Evolutionary conservation across 768 basidiomycete species (phyloP).

Genomic region (Suillus subalutaceus): DNA sequence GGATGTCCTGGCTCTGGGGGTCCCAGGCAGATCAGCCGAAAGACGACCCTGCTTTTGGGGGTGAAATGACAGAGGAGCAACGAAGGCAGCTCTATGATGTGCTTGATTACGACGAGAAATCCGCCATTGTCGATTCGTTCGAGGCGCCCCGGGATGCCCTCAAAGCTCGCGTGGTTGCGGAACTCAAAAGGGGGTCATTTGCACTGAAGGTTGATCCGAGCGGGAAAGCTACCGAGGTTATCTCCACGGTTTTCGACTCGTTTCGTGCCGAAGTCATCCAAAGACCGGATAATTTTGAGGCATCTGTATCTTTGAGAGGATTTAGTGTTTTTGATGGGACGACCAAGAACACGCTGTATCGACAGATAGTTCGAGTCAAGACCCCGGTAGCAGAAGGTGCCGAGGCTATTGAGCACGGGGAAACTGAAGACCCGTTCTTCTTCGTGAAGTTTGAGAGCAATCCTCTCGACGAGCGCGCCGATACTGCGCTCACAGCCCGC

Average conservation of each 20-base stretch:
- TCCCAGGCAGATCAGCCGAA: conserved; percentile 38
- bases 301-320: conserved; percentile 80
- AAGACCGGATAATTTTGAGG: conserved; percentile 85
- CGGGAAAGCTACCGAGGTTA: conserved; percentile 63
- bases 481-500: conserved; percentile 84
- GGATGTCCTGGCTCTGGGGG: conserved; percentile 86
- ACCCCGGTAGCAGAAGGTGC: conserved; percentile 35
- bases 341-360: conserved; percentile 74
- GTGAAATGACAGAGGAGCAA: conserved; percentile 86
- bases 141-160: conserved; percentile 79
- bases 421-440: conserved; percentile 70
- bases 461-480: conserved; percentile 89
- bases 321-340: conserved; percentile 94
- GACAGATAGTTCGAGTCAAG: conserved; percentile 89
- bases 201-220: conserved; percentile 78
- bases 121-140: conserved; percentile 68
- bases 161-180: conserved; percentile 72
- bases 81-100: conserved; percentile 87
- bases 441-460: conserved; percentile 90
- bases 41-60: conserved; percentile 61
- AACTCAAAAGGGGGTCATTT: conserved; percentile 87
- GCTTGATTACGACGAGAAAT: conserved; percentile 90
- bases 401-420: conserved; percentile 35
- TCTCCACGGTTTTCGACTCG: conserved; percentile 84
- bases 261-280: conserved; percentile 86